Evolutionary conservation across 306 rosid species (phyloP).

Genomic region (Citrullus mucosospermus): DNA sequence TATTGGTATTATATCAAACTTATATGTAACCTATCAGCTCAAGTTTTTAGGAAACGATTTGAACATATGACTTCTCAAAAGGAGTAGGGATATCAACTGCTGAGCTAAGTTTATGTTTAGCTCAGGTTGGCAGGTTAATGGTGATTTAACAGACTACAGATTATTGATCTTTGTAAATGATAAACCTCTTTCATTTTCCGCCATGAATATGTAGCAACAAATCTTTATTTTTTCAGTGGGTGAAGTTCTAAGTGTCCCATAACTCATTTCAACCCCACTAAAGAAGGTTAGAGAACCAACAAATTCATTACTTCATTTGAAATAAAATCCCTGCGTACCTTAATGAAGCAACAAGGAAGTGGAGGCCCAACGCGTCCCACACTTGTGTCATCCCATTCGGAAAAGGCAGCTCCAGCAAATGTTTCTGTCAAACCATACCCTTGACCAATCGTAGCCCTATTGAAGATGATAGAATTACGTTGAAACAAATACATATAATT

Average conservation of each 20-base stretch:
- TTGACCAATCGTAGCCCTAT: conserved; percentile 90
- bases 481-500: background rate
- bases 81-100: background rate
- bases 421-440: conserved; percentile 96
- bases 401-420: conserved; percentile 90
- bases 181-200: background rate
- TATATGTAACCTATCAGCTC: background rate
- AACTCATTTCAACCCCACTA: background rate
- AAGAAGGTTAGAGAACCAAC: background rate
- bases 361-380: conserved; percentile 99
- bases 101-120: background rate
- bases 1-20: no score
- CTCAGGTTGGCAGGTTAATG: background rate
- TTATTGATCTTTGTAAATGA: background rate
- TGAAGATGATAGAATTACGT: conserved; percentile 3
- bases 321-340: conserved; percentile 29
- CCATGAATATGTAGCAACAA: background rate
- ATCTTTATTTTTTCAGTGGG: background rate
- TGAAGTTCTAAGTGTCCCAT: background rate
- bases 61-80: background rate
- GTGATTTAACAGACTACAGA: conserved; percentile 9
- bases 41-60: background rate
- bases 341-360: conserved; percentile 62
- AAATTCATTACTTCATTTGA: conserved; percentile 2
- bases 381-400: conserved; percentile 64